Base-by-base conservation (phyloP, 2,329 filamentous ascomycete species). In the Coniochaeta ligniaria region DNA sequence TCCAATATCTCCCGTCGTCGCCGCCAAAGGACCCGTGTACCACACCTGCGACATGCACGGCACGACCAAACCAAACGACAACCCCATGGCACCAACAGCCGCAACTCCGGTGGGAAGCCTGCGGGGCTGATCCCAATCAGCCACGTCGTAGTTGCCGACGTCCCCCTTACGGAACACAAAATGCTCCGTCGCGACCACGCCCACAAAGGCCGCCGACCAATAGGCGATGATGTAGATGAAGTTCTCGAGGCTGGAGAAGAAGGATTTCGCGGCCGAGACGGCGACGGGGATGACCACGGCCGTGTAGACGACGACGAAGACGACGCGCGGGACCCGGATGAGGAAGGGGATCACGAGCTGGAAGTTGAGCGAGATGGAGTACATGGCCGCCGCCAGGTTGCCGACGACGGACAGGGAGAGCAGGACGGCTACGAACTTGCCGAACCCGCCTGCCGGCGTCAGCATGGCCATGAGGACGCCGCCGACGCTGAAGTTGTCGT, bases 21-120 rank as follows among this genome's bases (percentile, higher is more conserved):
- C 60, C 3, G 76, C 78, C 54, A 80, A 73, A 3, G 77, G 76
- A 8, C 77, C 78, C 2, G 70, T 71, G 60, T 71, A 80, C 75
- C 76, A 78, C 8, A 73, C 73, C 61, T 78, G 76, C 20, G 68
- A 69, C 71, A 80, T 79, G 17, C 72, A 69, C 3, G 77, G 76
- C 5, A 79, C 66, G 0, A 77, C 71, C 6, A 71, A 36, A 6
- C 57, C 67, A 57, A 72, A 67, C 24, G 64, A 64, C 38, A 65
- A 33, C 17, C 63, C 60, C 1, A 59, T 59, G 0, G 68, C 62
- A 6, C 33, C 43, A 14, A 72, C 26, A 22, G 71, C 71, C 14
- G 69, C 69, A 2, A 66, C 58, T 4, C 71, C 71, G 24, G 63
- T 60, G 4, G 71, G 71, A 59, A 72, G 61, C 36, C 35, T 43